These are phyloP conservation scores for Leishmania arabica DNA, from an alignment of 208 protist genomes.

Conservation along the genomic window DNA sequence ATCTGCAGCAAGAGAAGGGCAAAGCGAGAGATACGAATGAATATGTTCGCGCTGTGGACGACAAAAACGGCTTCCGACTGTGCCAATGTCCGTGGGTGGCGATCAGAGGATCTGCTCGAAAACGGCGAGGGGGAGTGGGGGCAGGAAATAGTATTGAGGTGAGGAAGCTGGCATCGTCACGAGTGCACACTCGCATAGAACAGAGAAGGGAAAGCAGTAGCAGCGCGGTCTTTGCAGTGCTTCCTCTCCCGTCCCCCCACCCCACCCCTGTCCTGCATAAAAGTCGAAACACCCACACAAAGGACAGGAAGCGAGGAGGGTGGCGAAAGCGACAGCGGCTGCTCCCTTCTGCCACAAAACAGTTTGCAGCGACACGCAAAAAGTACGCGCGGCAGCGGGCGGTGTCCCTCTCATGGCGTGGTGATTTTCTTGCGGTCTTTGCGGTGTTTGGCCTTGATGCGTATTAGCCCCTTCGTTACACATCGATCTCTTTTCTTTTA, in stretches of 20 bases:
- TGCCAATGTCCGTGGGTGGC: neutral
- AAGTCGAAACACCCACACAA: neutral
- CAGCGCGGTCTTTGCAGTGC: neutral
- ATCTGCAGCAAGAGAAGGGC: neutral
- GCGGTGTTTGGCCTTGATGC: neutral
- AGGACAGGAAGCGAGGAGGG: neutral
- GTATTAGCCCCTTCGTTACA: neutral
- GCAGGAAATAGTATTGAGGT: neutral
- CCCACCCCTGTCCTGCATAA: neutral
- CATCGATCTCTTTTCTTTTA: neutral
- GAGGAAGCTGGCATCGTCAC: neutral
- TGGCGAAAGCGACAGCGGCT: neutral
- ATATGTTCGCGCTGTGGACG: neutral
- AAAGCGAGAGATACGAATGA: neutral
- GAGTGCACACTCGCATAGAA: neutral
- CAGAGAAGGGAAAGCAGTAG: neutral
- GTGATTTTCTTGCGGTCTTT: neutral
- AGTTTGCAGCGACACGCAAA: neutral
- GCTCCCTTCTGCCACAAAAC: neutral
- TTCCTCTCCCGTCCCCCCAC: neutral
- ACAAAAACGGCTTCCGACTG: neutral
- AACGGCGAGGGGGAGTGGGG: neutral
- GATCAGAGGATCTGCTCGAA: neutral
- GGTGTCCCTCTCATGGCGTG: neutral
- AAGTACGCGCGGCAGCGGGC: neutral